Conservation (phyloP, 306 rosid genomes). For the Glycine soja region DNA sequence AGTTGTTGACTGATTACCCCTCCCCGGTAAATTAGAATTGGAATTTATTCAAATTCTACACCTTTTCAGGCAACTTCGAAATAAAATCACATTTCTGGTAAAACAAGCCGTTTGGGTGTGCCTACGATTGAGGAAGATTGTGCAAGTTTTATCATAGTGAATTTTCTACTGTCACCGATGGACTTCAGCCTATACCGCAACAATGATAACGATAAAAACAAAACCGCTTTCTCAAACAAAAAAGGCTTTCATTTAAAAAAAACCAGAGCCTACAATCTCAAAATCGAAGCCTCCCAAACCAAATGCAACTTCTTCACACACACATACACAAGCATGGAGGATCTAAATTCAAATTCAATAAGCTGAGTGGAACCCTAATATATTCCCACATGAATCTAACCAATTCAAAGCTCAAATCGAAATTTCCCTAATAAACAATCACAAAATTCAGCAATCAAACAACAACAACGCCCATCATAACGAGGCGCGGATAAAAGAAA, state of each 20-base stretch:
- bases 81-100: not conserved
- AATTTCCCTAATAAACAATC: not conserved
- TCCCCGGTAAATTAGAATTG: not conserved
- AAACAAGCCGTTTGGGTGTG: not conserved
- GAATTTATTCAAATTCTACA: not conserved
- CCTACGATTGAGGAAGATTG: not conserved
- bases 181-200: not conserved
- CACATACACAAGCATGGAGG: not conserved
- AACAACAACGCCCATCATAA: not conserved
- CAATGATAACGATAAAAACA: no score
- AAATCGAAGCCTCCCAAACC: not conserved
- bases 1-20: not conserved
- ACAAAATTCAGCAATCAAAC: conserved; percentile 4
- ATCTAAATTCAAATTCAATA: conserved; percentile 9
- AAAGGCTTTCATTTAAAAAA: not conserved
- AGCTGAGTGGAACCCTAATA: not conserved
- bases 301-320: conserved; percentile 21
- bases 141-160: not conserved
- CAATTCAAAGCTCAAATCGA: not conserved
- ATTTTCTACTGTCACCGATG: not conserved
- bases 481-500: not conserved
- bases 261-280: not conserved
- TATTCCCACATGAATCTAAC: not conserved
- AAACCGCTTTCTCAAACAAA: not conserved
- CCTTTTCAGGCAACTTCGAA: not conserved